A percentile compares a stretch with the other conserved stretches of the same genome.
These are phyloP conservation scores for Fusarium secorum DNA, from an alignment of 2,329 filamentous ascomycete species.

Conservation along the genomic window DNA sequence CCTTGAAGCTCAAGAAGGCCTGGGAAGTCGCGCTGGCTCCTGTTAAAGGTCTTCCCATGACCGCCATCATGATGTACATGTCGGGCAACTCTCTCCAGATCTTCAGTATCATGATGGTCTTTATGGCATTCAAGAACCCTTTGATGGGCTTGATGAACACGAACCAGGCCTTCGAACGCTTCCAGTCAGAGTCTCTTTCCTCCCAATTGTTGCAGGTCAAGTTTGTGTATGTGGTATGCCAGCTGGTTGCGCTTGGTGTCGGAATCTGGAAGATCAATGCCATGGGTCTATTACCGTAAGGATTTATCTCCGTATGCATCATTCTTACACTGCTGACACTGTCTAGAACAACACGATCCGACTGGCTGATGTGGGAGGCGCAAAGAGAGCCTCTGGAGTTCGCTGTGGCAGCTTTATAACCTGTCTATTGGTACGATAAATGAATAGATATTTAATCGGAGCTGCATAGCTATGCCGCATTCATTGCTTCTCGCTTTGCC, in stretches of 20 bases:
- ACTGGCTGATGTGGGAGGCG: conserved; percentile 96
- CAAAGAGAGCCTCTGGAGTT: conserved; percentile 73
- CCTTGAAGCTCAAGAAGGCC: conserved; percentile 95
- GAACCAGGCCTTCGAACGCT: conserved; percentile 87
- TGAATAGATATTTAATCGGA: neutral
- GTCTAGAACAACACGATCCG: conserved; percentile 85
- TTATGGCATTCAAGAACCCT: conserved; percentile 98
- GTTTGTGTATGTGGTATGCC: conserved; percentile 85
- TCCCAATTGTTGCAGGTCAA: conserved; percentile 82
- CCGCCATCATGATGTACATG: conserved; percentile 99
- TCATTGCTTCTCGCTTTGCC: conserved; percentile 47
- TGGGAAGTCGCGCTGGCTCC: conserved; percentile 97
- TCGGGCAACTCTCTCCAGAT: conserved; percentile 98
- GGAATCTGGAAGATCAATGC: conserved; percentile 96
- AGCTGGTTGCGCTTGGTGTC: conserved; percentile 81
- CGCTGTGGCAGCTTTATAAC: conserved; percentile 68
- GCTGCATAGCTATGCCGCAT: neutral
- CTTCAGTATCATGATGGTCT: conserved; percentile 99
- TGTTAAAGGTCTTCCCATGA: conserved; percentile 96
- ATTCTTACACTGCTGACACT: conserved; percentile 8
- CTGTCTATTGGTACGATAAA: conserved; percentile 9
- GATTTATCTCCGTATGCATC: conserved; percentile 34
- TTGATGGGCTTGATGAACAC: conserved; percentile 84
- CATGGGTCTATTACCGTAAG: conserved; percentile 93
- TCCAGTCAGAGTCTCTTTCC: conserved; percentile 82